phyloP scores from a whole-genome alignment of 768 basidiomycete genomes.

The Termitomyces sp. region DNA sequence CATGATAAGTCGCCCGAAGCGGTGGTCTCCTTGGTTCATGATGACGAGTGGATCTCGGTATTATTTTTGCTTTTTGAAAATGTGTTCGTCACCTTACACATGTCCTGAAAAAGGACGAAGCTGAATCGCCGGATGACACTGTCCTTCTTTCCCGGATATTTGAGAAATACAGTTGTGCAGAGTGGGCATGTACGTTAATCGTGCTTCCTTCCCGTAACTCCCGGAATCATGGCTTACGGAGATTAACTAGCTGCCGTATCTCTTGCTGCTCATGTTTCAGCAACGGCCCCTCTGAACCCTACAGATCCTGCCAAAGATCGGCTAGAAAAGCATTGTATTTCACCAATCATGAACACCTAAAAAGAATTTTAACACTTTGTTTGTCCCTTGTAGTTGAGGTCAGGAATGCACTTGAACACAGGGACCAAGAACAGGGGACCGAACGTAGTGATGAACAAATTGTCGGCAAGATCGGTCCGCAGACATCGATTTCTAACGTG shows the following conservation, averaged over 20 bases:
- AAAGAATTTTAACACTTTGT: not conserved
- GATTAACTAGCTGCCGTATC: not conserved
- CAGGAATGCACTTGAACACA: not conserved
- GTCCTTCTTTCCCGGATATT: conserved; percentile 6
- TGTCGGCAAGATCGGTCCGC: not conserved
- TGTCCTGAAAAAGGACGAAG: not conserved
- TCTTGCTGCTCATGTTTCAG: not conserved
- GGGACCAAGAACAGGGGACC: not conserved
- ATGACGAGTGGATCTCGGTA: conserved; percentile 17
- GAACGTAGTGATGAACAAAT: not conserved
- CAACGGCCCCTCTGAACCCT: not conserved
- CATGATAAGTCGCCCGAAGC: conserved; percentile 9
- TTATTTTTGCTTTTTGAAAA: not conserved
- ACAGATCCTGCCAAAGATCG: not conserved
- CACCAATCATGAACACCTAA: not conserved
- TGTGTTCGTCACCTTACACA: not conserved
- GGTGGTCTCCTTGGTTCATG: conserved; percentile 15
- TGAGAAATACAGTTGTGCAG: not conserved
- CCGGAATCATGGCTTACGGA: not conserved
- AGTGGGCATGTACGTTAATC: conserved; percentile 3
- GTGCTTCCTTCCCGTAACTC: not conserved
- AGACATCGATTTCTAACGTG: not conserved
- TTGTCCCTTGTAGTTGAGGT: not conserved
- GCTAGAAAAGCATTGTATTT: not conserved
- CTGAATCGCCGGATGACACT: conserved; percentile 1